Base-by-base conservation (phyloP, 2,329 filamentous ascomycete genomes). In the Botrytis sinoallii region DNA sequence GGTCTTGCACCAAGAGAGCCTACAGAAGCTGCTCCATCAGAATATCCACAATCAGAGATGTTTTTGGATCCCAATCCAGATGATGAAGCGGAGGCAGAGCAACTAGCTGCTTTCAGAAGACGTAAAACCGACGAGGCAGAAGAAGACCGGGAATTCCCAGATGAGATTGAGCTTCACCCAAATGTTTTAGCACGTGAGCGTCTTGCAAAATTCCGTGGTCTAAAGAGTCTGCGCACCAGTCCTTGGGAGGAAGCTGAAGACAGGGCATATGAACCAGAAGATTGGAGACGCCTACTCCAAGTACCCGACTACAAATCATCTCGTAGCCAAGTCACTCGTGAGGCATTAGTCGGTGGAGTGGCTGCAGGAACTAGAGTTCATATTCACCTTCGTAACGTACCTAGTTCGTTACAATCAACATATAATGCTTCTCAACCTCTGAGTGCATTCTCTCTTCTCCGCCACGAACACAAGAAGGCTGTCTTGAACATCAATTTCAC, bases 381-480 rank as follows among this genome's bases (percentile, higher is more conserved):
- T 61, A 87, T 99, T 64, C 88, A 97, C 82, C 85, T 99, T 46
- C 86, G 87, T 69, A 86, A 88, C 67, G 86, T 89, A 10, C 87
- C 89, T 14, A 80, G 85, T 14, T 83, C 84, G 10, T 82, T 92
- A 14, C 87, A 87, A 78, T 81, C 86, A 73, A 84, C 84, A 0
- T 86, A 88, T 78, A 83, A 86, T 78, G 83, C 88, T 65, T 82
- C 87, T 5, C 81, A 84, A 66, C 94, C 95, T 0, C 81, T 94
- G 4, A 89, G 92, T 0, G 84, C 97, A 52, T 97, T 96, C 85
- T 97, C 94, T 1, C 88, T 99, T 9, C 88, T 99, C 63, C 89
- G 94, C 55, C 96, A 99, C 82, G 96, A 99, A 84, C 93, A 98
- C 84, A 99, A 99, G 86, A 91, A 92, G 79, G 94, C 95, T 22